Percentiles rank a stretch among this genome's conserved stretches.
These are phyloP conservation scores for Sarcomyxa edulis DNA, from an alignment of 768 basidiomycete genomes.

Conservation along the genomic window DNA sequence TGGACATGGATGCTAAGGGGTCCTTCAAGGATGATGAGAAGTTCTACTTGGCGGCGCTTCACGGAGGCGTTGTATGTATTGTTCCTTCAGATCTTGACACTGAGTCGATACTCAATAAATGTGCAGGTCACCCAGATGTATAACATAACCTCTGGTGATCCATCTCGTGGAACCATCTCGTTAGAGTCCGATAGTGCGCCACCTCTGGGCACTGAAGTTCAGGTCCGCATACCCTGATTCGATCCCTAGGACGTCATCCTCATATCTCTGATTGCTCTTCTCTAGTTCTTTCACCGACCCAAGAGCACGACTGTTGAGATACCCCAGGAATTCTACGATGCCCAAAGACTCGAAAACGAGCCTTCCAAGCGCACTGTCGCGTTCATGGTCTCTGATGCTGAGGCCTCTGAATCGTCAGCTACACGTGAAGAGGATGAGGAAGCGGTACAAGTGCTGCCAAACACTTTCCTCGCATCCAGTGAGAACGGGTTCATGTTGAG, in stretches of 20 bases:
- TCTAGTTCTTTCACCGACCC: constrained; percentile 38
- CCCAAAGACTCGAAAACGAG: not conserved
- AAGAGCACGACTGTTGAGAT: constrained; percentile 11
- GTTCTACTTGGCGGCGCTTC: constrained; percentile 60
- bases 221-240: constrained; percentile 22
- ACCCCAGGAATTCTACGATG: constrained; percentile 5
- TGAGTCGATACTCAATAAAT: constrained; percentile 1
- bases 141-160: constrained; percentile 66
- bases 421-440: constrained; percentile 6
- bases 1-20: constrained; percentile 17
- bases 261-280: not conserved
- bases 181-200: constrained; percentile 52
- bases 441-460: constrained; percentile 13
- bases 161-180: constrained; percentile 62
- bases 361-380: constrained; percentile 6
- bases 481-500: constrained; percentile 49
- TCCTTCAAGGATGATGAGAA: constrained; percentile 47
- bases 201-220: constrained; percentile 40
- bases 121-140: constrained; percentile 41
- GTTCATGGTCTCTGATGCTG: constrained; percentile 9
- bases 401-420: constrained; percentile 11
- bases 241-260: not conserved
- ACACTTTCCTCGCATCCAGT: constrained; percentile 41
- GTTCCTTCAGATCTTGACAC: not conserved
- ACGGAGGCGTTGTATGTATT: too few relatives aligned